Percentiles rank a stretch among this genome's conserved stretches.
Evolutionary conservation across 176 grass and related monocot species (phyloP).

Genomic region (Oryza longistaminata): DNA sequence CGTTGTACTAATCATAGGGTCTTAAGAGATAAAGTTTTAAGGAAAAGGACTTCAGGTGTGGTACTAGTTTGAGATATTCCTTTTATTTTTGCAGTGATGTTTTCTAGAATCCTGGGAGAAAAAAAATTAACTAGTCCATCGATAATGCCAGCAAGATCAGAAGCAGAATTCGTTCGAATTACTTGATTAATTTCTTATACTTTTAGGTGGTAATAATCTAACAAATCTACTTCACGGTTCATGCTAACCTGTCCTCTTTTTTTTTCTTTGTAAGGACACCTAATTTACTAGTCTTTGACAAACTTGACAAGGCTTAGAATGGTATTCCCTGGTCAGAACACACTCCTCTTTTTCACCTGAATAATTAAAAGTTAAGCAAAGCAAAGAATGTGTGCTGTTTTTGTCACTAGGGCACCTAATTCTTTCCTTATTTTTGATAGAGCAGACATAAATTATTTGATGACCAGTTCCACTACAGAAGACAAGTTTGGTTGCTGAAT

Average conservation of each 20-base stretch:
- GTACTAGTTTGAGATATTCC: background rate
- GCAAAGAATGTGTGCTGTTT: slow-evolving; percentile 8
- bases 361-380: background rate
- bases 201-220: background rate
- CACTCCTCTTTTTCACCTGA: background rate
- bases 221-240: background rate
- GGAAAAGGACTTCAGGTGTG: background rate
- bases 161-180: background rate
- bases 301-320: background rate
- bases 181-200: background rate
- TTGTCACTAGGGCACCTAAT: slow-evolving; percentile 7
- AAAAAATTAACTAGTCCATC: background rate
- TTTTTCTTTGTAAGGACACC: background rate
- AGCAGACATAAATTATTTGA: slow-evolving; percentile 28
- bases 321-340: background rate
- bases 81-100: background rate
- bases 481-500: slow-evolving; percentile 22
- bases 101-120: background rate
- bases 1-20: background rate
- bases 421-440: background rate
- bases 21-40: background rate
- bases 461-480: slow-evolving; percentile 22
- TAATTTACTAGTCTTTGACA: background rate
- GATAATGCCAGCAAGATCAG: background rate
- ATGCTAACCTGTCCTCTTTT: background rate